Evolutionary conservation across 495 filamentous ascomycete species (phyloP).

Genomic region (Amorphotheca resinae): DNA sequence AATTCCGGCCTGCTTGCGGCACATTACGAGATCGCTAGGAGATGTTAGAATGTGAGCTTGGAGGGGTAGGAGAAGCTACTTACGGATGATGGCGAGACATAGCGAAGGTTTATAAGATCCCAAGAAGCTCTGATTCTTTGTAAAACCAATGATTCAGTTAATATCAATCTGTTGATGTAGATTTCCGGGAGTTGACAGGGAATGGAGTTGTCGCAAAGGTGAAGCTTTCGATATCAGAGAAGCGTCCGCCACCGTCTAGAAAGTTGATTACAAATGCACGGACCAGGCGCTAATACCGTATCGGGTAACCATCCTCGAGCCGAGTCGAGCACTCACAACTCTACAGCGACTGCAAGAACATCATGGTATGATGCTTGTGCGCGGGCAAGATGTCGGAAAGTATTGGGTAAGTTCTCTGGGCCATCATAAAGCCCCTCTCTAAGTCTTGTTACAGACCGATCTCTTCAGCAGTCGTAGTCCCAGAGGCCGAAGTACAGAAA

Average conservation of each 20-base stretch:
- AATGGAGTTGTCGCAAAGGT: background rate
- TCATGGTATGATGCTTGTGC: no score
- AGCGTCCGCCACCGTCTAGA: background rate
- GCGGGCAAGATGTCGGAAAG: constrained; percentile 21
- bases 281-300: no score
- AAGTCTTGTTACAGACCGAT: constrained; percentile 30
- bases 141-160: background rate
- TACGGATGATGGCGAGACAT: constrained; percentile 77
- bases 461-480: constrained; percentile 54
- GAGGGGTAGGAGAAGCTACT: constrained; percentile 23
- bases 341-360: no score
- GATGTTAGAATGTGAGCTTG: constrained; percentile 18
- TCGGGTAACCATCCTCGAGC: no score
- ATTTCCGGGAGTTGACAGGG: background rate
- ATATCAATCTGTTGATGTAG: background rate
- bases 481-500: constrained; percentile 33
- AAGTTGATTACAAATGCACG: background rate
- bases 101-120: constrained; percentile 2
- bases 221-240: background rate
- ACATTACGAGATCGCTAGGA: constrained; percentile 93
- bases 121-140: background rate
- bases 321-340: no score
- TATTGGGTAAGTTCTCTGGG: constrained; percentile 21
- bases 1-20: constrained; percentile 96
- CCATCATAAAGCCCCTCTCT: background rate